phyloP scores from a whole-genome alignment of 1,139 yeast genomes.

The Debaryomyces nepalensis region DNA sequence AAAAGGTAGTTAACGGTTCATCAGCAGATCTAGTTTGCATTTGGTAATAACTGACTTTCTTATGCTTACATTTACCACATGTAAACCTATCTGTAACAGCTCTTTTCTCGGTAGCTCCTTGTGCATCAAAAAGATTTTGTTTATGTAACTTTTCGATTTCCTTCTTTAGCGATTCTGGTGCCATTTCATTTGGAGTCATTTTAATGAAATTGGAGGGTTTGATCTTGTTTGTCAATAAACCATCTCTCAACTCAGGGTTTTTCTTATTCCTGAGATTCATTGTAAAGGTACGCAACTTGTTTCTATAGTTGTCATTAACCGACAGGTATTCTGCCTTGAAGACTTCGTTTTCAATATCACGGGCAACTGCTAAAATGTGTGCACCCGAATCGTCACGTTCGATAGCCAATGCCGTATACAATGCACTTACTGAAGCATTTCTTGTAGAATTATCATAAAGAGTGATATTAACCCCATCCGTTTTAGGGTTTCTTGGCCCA shows the following conservation, averaged over 20 bases:
- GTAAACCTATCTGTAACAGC: constrained; percentile 96
- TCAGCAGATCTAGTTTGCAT: constrained; percentile 98
- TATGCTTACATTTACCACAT: constrained; percentile 96
- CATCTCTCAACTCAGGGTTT: constrained; percentile 79
- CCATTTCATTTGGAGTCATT: constrained; percentile 93
- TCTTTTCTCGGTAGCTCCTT: constrained; percentile 96
- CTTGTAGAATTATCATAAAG: constrained; percentile 77
- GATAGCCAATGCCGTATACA: constrained; percentile 86
- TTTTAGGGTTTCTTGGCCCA: constrained; percentile 73
- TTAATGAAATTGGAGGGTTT: constrained; percentile 66
- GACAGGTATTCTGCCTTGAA: constrained; percentile 60
- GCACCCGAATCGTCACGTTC: constrained; percentile 62
- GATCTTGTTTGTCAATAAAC: constrained; percentile 69
- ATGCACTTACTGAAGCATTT: constrained; percentile 80
- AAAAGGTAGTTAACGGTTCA: constrained; percentile 96
- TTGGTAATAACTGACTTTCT: constrained; percentile 95
- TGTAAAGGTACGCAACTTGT: constrained; percentile 79
- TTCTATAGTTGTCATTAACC: constrained; percentile 66
- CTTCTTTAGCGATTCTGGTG: constrained; percentile 84
- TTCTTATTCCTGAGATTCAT: constrained; percentile 87
- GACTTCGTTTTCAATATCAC: constrained; percentile 75
- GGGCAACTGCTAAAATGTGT: constrained; percentile 65
- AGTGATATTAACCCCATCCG: constrained; percentile 76
- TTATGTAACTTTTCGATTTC: constrained; percentile 85
- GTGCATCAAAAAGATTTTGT: constrained; percentile 93